These are phyloP conservation scores for Atkinsonella texensis DNA, from an alignment of 2,329 filamentous ascomycete genomes.

Conservation along the genomic window DNA sequence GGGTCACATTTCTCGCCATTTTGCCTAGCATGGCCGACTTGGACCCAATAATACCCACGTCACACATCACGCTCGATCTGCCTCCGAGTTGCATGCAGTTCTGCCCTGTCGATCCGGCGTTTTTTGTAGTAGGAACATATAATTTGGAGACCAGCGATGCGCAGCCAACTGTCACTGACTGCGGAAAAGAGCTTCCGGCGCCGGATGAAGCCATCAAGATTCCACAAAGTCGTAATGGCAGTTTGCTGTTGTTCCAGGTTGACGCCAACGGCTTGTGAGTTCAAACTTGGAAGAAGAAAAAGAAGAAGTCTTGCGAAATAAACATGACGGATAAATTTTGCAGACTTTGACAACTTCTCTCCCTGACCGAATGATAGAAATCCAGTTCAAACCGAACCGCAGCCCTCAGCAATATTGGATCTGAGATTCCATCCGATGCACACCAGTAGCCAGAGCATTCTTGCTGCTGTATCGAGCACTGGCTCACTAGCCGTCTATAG, in stretches of 20 bases:
- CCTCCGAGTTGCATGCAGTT: constrained; percentile 74
- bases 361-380: constrained; percentile 3
- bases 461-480: constrained; percentile 70
- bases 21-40: constrained; percentile 12
- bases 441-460: constrained; percentile 31
- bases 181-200: constrained; percentile 11
- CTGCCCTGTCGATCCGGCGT: constrained; percentile 46
- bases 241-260: constrained; percentile 54
- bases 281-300: neutral
- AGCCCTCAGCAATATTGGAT: constrained; percentile 69
- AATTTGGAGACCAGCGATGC: constrained; percentile 45
- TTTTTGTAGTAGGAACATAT: constrained; percentile 78
- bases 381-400: constrained; percentile 42
- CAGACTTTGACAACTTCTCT: neutral
- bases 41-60: constrained; percentile 26
- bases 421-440: constrained; percentile 58
- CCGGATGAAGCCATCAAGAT: constrained; percentile 16
- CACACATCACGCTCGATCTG: constrained; percentile 45
- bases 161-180: constrained; percentile 9
- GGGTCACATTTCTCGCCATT: too few relatives aligned
- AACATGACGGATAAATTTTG: neutral
- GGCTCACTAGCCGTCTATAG: constrained; percentile 55
- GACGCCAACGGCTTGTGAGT: constrained; percentile 44
- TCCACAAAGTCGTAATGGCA: constrained; percentile 58
- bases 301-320: neutral